These are phyloP conservation scores for Chlamydomonas sphaeroides DNA, from an alignment of 139 green algal genomes.

Conservation along the genomic window DNA sequence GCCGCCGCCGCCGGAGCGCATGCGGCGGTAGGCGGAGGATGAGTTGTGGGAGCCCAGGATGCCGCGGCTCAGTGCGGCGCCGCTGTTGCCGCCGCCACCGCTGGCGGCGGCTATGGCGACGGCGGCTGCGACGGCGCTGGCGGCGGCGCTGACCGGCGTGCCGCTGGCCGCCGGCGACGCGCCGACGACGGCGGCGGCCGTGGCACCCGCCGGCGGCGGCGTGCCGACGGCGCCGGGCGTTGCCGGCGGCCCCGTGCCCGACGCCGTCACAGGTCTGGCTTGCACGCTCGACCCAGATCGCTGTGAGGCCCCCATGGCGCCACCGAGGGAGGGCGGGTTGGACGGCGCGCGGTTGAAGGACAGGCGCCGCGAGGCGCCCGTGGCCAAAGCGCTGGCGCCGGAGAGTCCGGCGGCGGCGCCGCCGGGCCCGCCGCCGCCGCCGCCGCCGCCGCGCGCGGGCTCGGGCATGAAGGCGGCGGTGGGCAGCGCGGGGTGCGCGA, in stretches of 20 bases:
- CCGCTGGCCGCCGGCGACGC: too few relatives aligned
- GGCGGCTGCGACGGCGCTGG: too few relatives aligned
- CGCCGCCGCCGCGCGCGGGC: neutral
- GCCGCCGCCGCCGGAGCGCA: neutral
- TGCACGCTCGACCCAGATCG: too few relatives aligned
- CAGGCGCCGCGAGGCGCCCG: neutral
- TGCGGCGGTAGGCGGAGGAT: neutral
- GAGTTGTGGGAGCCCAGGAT: neutral
- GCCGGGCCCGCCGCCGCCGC: neutral
- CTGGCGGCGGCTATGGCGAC: neutral
- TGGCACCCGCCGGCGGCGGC: too few relatives aligned
- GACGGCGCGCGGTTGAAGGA: neutral
- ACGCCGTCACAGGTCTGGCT: too few relatives aligned
- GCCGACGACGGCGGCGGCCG: too few relatives aligned
- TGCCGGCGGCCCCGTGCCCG: too few relatives aligned
- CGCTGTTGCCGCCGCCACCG: too few relatives aligned
- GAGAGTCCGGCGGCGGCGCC: neutral
- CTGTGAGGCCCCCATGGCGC: too few relatives aligned
- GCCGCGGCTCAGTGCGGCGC: too few relatives aligned
- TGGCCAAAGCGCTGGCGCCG: neutral
- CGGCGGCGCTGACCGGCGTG: too few relatives aligned
- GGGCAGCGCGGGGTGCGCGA: neutral
- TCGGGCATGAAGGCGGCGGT: constrained; percentile 14
- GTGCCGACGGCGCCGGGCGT: neutral
- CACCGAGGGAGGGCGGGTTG: neutral